These are phyloP conservation scores for Triglochin maritima DNA, from an alignment of 106 monocot genomes.

Conservation along the genomic window DNA sequence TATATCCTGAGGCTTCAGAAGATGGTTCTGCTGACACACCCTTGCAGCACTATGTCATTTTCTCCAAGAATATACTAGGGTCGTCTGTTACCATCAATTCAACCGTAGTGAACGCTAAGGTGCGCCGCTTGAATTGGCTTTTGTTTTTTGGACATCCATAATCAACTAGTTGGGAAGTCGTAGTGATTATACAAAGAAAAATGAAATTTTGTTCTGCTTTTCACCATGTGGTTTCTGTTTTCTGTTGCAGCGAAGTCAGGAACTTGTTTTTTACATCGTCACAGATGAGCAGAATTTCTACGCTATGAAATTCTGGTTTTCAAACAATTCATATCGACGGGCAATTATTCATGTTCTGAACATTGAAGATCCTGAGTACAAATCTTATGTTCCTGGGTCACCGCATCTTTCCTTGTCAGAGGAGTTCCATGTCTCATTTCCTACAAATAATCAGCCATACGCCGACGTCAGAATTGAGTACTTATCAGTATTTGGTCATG, in stretches of 20 bases:
- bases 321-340: conserved; percentile 34
- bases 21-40: conserved; percentile 26
- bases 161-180: too few species aligned
- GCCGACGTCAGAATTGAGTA: conserved; percentile 30
- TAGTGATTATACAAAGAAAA: too few species aligned
- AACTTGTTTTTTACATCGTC: conserved; percentile 62
- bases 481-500: conserved; percentile 55
- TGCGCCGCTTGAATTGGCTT: conserved; percentile 1
- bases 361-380: conserved; percentile 37
- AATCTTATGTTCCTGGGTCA: background rate
- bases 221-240: background rate
- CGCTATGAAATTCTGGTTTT: conserved; percentile 76
- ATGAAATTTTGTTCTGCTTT: background rate
- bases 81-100: conserved; percentile 45
- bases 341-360: conserved; percentile 47
- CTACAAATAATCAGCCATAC: conserved; percentile 14
- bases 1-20: conserved; percentile 12
- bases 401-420: conserved; percentile 39
- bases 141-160: background rate
- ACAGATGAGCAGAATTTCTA: conserved; percentile 72
- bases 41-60: conserved; percentile 39
- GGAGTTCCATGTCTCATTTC: conserved; percentile 58
- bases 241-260: conserved; percentile 34
- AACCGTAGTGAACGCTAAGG: conserved; percentile 42
- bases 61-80: conserved; percentile 41